These are phyloP conservation scores for Mucuna pruriens DNA, from an alignment of 306 rosid species.

Conservation along the genomic window DNA sequence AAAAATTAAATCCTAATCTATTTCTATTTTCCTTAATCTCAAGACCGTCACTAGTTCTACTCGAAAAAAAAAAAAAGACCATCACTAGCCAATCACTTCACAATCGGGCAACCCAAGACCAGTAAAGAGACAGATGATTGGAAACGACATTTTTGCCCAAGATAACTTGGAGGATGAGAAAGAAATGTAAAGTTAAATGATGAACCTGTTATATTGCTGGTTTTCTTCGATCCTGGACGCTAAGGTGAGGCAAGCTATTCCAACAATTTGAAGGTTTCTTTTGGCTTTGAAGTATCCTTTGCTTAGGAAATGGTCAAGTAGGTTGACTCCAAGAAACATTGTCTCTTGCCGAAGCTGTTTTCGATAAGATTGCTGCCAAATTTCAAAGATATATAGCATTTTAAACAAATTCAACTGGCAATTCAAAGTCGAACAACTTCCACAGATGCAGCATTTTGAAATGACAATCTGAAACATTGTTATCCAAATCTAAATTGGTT, in stretches of 20 bases:
- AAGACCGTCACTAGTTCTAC: neutral
- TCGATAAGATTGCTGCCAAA: constrained; percentile 60
- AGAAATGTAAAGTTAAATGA: constrained; percentile 17
- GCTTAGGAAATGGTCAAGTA: constrained; percentile 80
- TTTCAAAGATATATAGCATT: constrained; percentile 24
- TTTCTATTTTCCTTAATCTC: constrained; percentile 2
- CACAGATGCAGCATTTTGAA: constrained; percentile 3
- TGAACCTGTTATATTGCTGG: constrained; percentile 77
- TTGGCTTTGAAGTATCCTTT: constrained; percentile 76
- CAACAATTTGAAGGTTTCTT: constrained; percentile 70
- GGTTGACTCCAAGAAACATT: constrained; percentile 76
- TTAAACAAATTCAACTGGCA: neutral
- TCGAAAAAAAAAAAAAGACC: no score
- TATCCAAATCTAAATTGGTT: neutral
- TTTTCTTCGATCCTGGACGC: constrained; percentile 95
- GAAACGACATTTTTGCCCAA: neutral
- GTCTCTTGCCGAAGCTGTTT: constrained; percentile 82
- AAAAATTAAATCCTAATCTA: neutral
- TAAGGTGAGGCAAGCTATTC: constrained; percentile 82
- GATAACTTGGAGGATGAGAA: neutral
- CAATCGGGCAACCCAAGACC: neutral
- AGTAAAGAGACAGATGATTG: neutral
- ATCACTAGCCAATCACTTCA: neutral
- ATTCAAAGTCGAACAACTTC: constrained; percentile 10
- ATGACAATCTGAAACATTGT: neutral